Base-by-base conservation (phyloP, 129 eudicot species). In the Dittrichia graveolens region DNA sequence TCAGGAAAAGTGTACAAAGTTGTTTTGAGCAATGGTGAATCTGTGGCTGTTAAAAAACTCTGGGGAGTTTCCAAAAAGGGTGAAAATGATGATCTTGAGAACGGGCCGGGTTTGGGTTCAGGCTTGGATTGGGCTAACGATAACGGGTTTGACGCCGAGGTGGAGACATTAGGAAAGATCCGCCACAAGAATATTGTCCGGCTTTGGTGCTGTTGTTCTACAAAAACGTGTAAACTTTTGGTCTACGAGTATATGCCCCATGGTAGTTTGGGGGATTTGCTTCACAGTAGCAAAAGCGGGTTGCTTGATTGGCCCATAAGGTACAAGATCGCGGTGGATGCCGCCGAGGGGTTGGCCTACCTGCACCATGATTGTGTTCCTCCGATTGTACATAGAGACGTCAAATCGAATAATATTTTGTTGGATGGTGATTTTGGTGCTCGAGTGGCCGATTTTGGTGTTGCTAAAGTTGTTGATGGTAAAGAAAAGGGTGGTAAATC, bases 1-100 rank as follows among this genome's bases (percentile, higher is more conserved):
- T 93, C 98, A 1, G 98, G 98, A n/a, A 93, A 93, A 75, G 98
- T 93, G 16, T 93, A 93, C 83, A 87, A 84, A 75, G 98, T 91
- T 31, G 85, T 85, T 18, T 74, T 93, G 53, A 86, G 90, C 75
- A 89, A 77, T 55, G 95, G 96, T 0, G 98, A 85, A 8, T 82
- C 83, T 8, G 98, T 89, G 43, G 98, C 98, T 0, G 98, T 93
- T 72, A 93, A 93, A 52, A 93, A 85, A 84, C 95, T 93, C 3
- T 89, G 95, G 96, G 83, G 83, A 42, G 73, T 84, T n/a, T 75
- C 90, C 3, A 89, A 87, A 69, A 58, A 54, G 46, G 86, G 77
- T 3, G 89, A 83, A 19, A 55, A 67, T 12, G 77, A 73, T 14
- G 92, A 89, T 54, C 14, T 89, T 24, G 97, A 92, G 52, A 83